A percentile compares a stretch with the other conserved stretches of the same genome.
Evolutionary conservation across 805 yeast species (phyloP).

Genomic region (Myxozyma kluyveri): DNA sequence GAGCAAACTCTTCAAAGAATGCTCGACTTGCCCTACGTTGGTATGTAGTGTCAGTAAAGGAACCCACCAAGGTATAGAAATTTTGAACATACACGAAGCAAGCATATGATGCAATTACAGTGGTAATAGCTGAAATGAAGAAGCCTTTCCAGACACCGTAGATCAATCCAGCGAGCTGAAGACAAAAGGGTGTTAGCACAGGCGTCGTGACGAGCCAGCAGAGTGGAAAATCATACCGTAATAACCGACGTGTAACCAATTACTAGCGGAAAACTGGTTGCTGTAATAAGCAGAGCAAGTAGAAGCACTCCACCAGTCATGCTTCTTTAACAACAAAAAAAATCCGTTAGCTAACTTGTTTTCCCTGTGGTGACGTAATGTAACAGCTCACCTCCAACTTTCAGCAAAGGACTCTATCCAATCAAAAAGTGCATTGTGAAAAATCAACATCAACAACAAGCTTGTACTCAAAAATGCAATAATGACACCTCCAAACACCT

Average conservation of each 20-base stretch:
- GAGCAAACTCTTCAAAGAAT: constrained; percentile 56
- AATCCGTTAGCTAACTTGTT: background rate
- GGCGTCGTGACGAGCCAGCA: background rate
- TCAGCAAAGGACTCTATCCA: constrained; percentile 37
- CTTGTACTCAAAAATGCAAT: constrained; percentile 7
- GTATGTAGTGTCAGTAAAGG: background rate
- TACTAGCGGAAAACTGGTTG: constrained; percentile 86
- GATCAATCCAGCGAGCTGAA: constrained; percentile 61
- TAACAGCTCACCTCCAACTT: constrained; percentile 36
- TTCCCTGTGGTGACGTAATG: background rate
- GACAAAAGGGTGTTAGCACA: background rate
- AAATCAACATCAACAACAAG: constrained; percentile 35
- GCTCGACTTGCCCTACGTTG: constrained; percentile 51
- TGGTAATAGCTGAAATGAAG: constrained; percentile 66
- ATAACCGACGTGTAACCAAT: constrained; percentile 66
- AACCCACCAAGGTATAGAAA: background rate
- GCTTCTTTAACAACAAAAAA: constrained; percentile 13
- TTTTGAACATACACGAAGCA: constrained; percentile 55
- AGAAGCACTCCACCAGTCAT: constrained; percentile 40
- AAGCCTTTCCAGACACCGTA: constrained; percentile 82
- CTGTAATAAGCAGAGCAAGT: constrained; percentile 53
- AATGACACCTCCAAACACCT: constrained; percentile 14
- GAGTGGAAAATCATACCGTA: constrained; percentile 19
- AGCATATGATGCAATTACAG: constrained; percentile 69
- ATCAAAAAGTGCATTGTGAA: constrained; percentile 38